Conservation (phyloP, 257 asterid species). For the Solanum peruvianum region DNA sequence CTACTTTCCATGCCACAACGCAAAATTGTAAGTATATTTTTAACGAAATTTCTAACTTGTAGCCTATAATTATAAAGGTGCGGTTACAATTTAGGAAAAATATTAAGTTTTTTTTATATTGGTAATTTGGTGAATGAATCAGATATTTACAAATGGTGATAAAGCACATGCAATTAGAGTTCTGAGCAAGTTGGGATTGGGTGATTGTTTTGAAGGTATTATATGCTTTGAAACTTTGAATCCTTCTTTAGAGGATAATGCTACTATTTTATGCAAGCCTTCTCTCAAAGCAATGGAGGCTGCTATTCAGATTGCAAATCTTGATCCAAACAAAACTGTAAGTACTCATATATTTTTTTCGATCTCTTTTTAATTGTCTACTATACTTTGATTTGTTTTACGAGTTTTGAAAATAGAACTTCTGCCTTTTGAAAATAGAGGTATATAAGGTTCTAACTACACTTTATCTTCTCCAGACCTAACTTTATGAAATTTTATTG, state of each 20-base stretch:
- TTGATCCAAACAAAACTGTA: conserved; percentile 73
- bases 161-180: conserved; percentile 60
- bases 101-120: background rate
- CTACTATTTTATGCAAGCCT: conserved; percentile 61
- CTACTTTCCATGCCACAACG: conserved; percentile 71
- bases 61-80: background rate
- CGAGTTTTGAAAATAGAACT: too few relatives aligned
- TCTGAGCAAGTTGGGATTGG: conserved; percentile 53
- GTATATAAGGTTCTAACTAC: background rate
- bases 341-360: background rate
- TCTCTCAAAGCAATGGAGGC: conserved; percentile 57
- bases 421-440: background rate
- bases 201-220: conserved; percentile 79
- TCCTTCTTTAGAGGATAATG: conserved; percentile 12
- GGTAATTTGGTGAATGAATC: background rate
- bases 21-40: conserved; percentile 45
- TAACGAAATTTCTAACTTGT: background rate
- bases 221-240: conserved; percentile 88
- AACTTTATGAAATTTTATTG: too few relatives aligned
- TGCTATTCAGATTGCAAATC: conserved; percentile 53
- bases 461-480: background rate
- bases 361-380: background rate
- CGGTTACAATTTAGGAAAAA: background rate
- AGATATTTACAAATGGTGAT: conserved; percentile 86
- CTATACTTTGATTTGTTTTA: background rate